These are phyloP conservation scores for Penicillium robsamsonii DNA, from an alignment of 495 filamentous ascomycete genomes.

Conservation along the genomic window DNA sequence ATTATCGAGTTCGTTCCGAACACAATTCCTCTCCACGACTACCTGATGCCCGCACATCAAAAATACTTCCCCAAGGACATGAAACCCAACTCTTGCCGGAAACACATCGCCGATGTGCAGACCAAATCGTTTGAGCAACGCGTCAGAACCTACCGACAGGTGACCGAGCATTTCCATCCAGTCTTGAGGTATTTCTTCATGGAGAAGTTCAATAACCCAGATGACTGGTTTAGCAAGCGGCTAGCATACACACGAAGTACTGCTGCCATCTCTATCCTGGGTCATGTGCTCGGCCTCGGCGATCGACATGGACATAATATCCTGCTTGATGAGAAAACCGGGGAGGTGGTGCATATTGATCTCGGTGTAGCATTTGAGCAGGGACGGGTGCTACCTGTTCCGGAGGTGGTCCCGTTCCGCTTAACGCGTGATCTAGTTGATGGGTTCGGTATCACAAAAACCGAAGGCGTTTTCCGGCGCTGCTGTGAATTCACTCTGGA, in stretches of 20 bases:
- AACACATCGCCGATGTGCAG: conserved; percentile 70
- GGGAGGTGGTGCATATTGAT: conserved; percentile 96
- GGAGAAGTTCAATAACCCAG: conserved; percentile 88
- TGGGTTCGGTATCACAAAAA: conserved; percentile 93
- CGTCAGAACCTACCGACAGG: conserved; percentile 67
- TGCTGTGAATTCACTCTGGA: conserved; percentile 98
- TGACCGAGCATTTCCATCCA: conserved; percentile 78
- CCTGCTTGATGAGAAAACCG: conserved; percentile 81
- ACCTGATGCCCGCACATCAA: conserved; percentile 85
- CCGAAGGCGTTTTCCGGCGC: conserved; percentile 90
- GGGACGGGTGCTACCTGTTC: conserved; percentile 88
- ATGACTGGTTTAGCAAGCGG: conserved; percentile 88
- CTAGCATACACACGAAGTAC: conserved; percentile 89
- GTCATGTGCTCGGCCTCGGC: conserved; percentile 90
- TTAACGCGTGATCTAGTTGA: conserved; percentile 95
- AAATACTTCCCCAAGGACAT: conserved; percentile 81
- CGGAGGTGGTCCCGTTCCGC: conserved; percentile 92
- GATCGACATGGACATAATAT: conserved; percentile 98
- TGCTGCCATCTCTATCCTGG: conserved; percentile 91
- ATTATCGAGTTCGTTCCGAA: conserved; percentile 95
- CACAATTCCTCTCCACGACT: conserved; percentile 87
- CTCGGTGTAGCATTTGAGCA: conserved; percentile 94
- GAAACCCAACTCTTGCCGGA: conserved; percentile 70
- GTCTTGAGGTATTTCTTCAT: conserved; percentile 98
- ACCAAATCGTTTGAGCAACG: conserved; percentile 64